Evolutionary conservation across 371 early-diverging fungal species (phyloP).

Genomic region (Nematocida sp.): DNA sequence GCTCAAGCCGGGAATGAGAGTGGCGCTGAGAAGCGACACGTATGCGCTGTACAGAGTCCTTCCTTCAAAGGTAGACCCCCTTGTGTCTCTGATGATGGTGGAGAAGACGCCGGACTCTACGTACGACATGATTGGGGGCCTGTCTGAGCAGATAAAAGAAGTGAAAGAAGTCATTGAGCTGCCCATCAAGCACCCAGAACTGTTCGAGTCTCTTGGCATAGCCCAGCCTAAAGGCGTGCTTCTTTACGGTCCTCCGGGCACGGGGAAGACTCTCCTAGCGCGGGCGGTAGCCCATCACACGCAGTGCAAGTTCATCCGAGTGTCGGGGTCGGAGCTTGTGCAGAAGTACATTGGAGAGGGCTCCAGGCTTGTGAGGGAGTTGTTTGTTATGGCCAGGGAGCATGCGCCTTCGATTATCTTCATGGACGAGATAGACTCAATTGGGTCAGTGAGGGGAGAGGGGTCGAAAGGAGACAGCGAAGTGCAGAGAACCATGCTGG

Average conservation of each 20-base stretch:
- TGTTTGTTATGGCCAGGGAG: conserved; percentile 92
- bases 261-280: conserved; percentile 82
- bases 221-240: conserved; percentile 94
- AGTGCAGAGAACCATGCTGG: conserved; percentile 98
- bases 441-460: conserved; percentile 96
- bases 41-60: conserved; percentile 77
- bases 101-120: conserved; percentile 98
- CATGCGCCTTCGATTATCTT: conserved; percentile 98
- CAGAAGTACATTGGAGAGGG: conserved; percentile 99
- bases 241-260: conserved; percentile 96
- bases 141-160: conserved; percentile 97
- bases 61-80: conserved; percentile 84
- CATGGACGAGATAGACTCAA: conserved; percentile 98
- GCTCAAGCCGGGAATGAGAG: conserved; percentile 85
- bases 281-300: conserved; percentile 94
- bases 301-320: conserved; percentile 83
- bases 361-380: conserved; percentile 92
- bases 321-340: conserved; percentile 93
- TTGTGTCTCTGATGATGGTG: conserved; percentile 95
- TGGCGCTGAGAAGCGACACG: conserved; percentile 86
- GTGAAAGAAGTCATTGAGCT: conserved; percentile 93
- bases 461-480: conserved; percentile 95
- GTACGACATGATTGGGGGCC: conserved; percentile 97
- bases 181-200: conserved; percentile 90
- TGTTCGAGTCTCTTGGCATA: conserved; percentile 87